A percentile compares a stretch with the other conserved stretches of the same genome.
Conservation (phyloP, 352 stramenopile species). For the Phytophthora rubi region DNA sequence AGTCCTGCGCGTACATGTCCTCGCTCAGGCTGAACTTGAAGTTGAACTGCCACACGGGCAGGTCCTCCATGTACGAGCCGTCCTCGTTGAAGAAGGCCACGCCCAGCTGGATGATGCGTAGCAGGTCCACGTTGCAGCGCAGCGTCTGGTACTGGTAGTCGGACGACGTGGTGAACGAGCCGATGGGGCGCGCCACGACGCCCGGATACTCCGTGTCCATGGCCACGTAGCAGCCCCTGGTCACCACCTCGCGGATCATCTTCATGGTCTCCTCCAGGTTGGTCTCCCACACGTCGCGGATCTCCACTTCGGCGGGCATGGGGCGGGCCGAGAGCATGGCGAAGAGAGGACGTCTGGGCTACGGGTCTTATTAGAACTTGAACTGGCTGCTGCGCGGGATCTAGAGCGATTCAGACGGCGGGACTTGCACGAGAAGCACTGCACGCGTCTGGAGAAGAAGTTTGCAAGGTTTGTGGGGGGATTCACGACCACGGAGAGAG, state of each 20-base stretch:
- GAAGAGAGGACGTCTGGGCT: no score
- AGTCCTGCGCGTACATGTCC: conserved; percentile 99
- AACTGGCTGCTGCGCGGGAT: conserved; percentile 16
- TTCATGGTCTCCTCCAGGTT: conserved; percentile 97
- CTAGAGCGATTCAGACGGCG: conserved; percentile 4
- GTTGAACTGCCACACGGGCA: conserved; percentile 99
- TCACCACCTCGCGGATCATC: conserved; percentile 95
- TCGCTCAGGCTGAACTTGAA: conserved; percentile 98
- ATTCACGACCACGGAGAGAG: conserved; percentile 5
- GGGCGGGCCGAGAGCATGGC: conserved; percentile 56
- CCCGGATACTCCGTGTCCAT: conserved; percentile 99
- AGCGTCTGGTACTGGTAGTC: conserved; percentile 99
- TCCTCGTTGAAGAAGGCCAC: conserved; percentile 97
- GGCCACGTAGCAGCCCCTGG: conserved; percentile 97
- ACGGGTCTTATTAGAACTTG: conserved; percentile 3
- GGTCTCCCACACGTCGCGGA: conserved; percentile 93
- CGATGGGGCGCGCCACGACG: conserved; percentile 97
- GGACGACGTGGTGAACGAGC: conserved; percentile 93
- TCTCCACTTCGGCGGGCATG: conserved; percentile 89
- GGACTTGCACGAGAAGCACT: conserved; percentile 2
- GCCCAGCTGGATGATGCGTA: conserved; percentile 99
- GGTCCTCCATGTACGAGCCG: conserved; percentile 93
- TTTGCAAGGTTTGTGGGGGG: neutral
- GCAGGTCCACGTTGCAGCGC: conserved; percentile 98
- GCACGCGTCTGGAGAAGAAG: conserved; percentile 19